A percentile compares a stretch with the other conserved stretches of the same genome.
Evolutionary conservation across 1,284 basidiomycete genomes (phyloP).

Genomic region (Microbotryomycetes sp.): DNA sequence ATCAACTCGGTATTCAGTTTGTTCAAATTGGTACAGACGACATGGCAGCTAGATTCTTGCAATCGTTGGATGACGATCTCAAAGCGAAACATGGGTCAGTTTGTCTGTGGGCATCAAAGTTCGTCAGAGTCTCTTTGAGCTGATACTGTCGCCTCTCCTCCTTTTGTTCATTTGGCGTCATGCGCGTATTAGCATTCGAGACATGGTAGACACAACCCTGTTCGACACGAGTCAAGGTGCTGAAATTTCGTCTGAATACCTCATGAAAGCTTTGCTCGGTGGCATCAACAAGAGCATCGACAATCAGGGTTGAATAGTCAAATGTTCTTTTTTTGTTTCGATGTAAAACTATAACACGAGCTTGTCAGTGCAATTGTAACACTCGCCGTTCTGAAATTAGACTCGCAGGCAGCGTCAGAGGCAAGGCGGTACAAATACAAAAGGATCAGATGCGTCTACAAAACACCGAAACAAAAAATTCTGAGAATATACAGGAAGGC

Average conservation of each 20-base stretch:
- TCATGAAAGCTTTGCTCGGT: constrained; percentile 24
- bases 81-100: constrained; percentile 22
- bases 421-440: no score
- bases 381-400: no score
- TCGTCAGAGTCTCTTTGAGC: background rate
- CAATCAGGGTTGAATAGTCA: constrained; percentile 2
- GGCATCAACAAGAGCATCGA: constrained; percentile 19
- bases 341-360: no score
- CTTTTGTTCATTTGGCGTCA: no score
- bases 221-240: constrained; percentile 8
- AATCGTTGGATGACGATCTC: constrained; percentile 34
- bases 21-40: constrained; percentile 35
- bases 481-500: no score
- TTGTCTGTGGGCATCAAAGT: no score
- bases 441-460: no score
- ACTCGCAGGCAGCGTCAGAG: no score
- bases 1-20: constrained; percentile 32
- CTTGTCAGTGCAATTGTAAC: no score
- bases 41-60: constrained; percentile 12
- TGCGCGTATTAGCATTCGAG: constrained; percentile 22
- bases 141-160: background rate
- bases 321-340: no score
- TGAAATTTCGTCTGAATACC: constrained; percentile 5
- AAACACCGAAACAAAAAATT: no score
- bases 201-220: constrained; percentile 34